These are phyloP conservation scores for Penicillium sp. DNA, from an alignment of 2,329 filamentous ascomycete species.

Conservation along the genomic window DNA sequence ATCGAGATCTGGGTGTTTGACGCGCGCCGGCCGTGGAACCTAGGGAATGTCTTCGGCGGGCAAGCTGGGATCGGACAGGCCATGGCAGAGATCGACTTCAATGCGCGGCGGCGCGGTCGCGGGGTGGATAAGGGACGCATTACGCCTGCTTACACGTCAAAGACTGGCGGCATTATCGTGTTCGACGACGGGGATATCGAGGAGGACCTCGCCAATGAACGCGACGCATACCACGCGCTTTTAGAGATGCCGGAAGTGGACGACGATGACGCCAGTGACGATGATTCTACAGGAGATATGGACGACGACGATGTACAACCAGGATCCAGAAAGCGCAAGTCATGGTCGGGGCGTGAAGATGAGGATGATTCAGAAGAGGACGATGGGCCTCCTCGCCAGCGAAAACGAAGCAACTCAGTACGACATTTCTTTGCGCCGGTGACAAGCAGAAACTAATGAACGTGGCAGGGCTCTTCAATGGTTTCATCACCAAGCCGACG, in stretches of 20 bases:
- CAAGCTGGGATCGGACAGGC: constrained; percentile 51
- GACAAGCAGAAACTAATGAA: constrained; percentile 10
- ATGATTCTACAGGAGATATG: constrained; percentile 48
- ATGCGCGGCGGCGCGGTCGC: constrained; percentile 46
- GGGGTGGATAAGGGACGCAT: constrained; percentile 72
- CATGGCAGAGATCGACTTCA: constrained; percentile 42
- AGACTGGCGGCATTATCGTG: constrained; percentile 81
- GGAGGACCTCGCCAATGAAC: constrained; percentile 67
- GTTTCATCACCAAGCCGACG: constrained; percentile 39
- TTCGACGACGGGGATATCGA: constrained; percentile 96
- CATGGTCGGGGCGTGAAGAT: constrained; percentile 64
- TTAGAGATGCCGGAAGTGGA: constrained; percentile 86
- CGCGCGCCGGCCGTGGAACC: constrained; percentile 85
- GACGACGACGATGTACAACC: constrained; percentile 50
- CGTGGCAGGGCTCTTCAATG: constrained; percentile 37
- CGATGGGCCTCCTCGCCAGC: constrained; percentile 68
- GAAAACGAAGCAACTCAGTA: constrained; percentile 84
- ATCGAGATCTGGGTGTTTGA: constrained; percentile 95
- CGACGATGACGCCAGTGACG: constrained; percentile 61
- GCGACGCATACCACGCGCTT: constrained; percentile 77
- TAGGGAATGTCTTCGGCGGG: constrained; percentile 86
- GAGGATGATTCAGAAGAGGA: constrained; percentile 64
- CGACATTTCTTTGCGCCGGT: constrained; percentile 9
- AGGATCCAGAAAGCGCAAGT: constrained; percentile 64
- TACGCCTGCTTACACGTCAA: constrained; percentile 64